Evolutionary conservation across 768 basidiomycete species (phyloP).

Genomic region (Pseudohyphozyma bogoriensis): DNA sequence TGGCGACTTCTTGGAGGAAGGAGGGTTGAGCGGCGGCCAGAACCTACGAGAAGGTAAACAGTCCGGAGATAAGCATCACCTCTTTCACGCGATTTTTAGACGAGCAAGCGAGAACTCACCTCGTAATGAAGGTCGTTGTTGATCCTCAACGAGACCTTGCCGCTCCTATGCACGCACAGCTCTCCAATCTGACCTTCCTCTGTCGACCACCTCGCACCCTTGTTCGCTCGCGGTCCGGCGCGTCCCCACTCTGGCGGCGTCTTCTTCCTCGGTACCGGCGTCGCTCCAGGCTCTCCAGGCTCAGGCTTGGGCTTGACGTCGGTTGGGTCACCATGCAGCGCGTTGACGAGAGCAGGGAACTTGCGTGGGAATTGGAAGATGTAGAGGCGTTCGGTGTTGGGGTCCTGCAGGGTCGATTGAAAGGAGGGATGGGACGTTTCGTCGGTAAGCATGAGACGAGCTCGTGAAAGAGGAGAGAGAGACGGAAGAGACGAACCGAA

Average conservation of each 20-base stretch:
- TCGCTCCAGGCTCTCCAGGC: neutral
- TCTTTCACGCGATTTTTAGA: too few species aligned
- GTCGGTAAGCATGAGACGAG: too few species aligned
- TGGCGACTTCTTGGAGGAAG: slow-evolving; percentile 33
- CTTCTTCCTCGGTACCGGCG: slow-evolving; percentile 1
- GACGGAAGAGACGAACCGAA: slow-evolving; percentile 1
- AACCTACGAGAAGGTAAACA: slow-evolving; percentile 9
- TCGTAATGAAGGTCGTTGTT: slow-evolving; percentile 27
- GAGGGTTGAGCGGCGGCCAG: slow-evolving; percentile 32
- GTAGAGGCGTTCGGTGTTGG: slow-evolving; percentile 29
- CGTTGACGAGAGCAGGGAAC: slow-evolving; percentile 26
- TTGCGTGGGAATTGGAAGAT: slow-evolving; percentile 34
- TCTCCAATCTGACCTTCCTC: slow-evolving; percentile 30
- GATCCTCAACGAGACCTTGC: slow-evolving; percentile 27
- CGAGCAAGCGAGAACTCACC: slow-evolving; percentile 2
- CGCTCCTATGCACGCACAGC: slow-evolving; percentile 28
- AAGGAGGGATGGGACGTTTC: neutral
- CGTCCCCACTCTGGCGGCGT: slow-evolving; percentile 21
- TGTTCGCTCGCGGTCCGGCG: slow-evolving; percentile 11
- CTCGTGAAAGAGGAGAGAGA: too few species aligned
- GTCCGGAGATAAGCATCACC: too few species aligned
- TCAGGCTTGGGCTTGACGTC: slow-evolving; percentile 25
- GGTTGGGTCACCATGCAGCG: neutral
- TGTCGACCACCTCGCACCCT: slow-evolving; percentile 22
- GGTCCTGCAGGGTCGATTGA: slow-evolving; percentile 4